Evolutionary conservation across 2,329 filamentous ascomycete genomes (phyloP), one percentile per base, ranked within the genome.

Genomic region (Trichoderma aggressivum): DNA sequence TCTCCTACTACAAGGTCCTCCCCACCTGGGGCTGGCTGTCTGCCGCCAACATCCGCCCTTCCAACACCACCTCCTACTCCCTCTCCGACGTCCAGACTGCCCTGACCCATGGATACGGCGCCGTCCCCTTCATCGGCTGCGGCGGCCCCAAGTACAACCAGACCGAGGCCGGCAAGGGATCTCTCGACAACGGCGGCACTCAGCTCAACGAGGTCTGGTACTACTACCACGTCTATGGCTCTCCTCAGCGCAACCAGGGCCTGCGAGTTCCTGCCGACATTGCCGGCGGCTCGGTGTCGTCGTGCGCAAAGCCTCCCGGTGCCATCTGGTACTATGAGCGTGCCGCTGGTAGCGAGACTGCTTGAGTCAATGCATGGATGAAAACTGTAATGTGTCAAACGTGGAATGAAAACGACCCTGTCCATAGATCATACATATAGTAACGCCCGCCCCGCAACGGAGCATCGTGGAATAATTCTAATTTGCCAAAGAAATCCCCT

Each of bases 121-220:
- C 84, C 2, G 72, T 85, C 18, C 89, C 89, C 7, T 91, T 88
- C 76, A 77, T 91, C 70, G 89, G 88, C 6, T 92, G 89, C 81
- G 81, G 83, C 0, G 90, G 89, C 0, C 86, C 88, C 10, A 78
- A 83, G 26, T 91, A 85, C 79, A 91, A 91, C 77, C 81, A 85
- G 73, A 91, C 89, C 16, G 83, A 78, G 24, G 87, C 85, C 8
- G 89, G 90, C 2, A 83, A 80, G 72, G 85, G 86, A 24, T 85
- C 84, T 3, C 75, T 76, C 2, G 89, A 91, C 75, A 85, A 82
- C 70, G 89, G 90, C 2, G 81, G 81, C 73, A 91, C 88, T 1
- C 82, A 85, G 36, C 74, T 92, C 61, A 85, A 78, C 71, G 90
- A 92, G 83, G 83, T 90, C 14, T 92, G 89, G 89, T 92, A 91